Percentiles rank a stretch among this genome's conserved stretches.
Conservation (phyloP, 495 filamentous ascomycete genomes). For the Annulohypoxylon maeteangense region DNA sequence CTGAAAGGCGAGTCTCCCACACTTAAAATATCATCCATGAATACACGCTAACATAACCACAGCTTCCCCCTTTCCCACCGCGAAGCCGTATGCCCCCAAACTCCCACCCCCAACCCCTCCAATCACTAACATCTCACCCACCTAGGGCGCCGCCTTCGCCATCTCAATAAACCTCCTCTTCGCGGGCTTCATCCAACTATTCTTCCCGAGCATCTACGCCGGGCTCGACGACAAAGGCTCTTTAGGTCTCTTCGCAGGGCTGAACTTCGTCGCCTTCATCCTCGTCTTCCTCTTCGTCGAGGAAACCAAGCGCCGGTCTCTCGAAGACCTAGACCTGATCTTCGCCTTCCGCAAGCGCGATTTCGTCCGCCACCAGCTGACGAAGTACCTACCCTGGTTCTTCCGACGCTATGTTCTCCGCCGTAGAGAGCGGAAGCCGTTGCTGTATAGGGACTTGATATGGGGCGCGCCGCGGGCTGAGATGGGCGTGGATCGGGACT, state of each 20-base stretch:
- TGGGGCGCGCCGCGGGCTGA: conserved; percentile 23
- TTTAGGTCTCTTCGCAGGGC: conserved; percentile 42
- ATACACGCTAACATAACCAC: conserved; percentile 3
- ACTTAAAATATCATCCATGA: background rate
- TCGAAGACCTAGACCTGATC: conserved; percentile 48
- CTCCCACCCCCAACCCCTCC: background rate
- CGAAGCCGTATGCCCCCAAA: conserved; percentile 42
- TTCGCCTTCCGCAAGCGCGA: conserved; percentile 46
- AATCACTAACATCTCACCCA: background rate
- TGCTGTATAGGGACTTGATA: conserved; percentile 41
- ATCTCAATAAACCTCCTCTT: conserved; percentile 50
- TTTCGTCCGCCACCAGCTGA: conserved; percentile 46
- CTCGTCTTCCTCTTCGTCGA: conserved; percentile 50
- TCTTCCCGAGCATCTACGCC: conserved; percentile 47
- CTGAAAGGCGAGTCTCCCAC: conserved; percentile 41
- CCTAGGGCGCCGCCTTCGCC: conserved; percentile 48
- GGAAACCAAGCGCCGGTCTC: conserved; percentile 45
- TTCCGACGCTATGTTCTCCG: conserved; percentile 39
- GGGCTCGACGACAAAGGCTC: conserved; percentile 33
- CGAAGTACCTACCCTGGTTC: conserved; percentile 46
- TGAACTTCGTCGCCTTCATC: conserved; percentile 46
- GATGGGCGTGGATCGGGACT: background rate
- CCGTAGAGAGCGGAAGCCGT: conserved; percentile 8
- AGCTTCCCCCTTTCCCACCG: conserved; percentile 51
- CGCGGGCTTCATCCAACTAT: conserved; percentile 51